These are phyloP conservation scores for Immersiella caudata DNA, from an alignment of 495 filamentous ascomycete genomes.

Conservation along the genomic window DNA sequence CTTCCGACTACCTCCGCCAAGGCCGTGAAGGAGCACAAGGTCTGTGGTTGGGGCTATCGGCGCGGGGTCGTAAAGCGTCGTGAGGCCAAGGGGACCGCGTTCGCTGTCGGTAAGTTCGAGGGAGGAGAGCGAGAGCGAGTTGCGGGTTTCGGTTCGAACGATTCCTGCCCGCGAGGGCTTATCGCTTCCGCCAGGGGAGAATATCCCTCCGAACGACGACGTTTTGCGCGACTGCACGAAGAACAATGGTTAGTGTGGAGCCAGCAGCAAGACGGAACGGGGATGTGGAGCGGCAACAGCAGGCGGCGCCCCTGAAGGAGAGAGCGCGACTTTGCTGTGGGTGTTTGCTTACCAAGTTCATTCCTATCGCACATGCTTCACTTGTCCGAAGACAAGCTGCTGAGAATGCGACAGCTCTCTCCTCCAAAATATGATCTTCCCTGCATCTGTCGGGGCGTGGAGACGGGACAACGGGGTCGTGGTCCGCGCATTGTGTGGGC, in stretches of 20 bases:
- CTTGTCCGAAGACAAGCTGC: no score
- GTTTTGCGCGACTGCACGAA: slow-evolving; percentile 9
- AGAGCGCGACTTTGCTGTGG: no score
- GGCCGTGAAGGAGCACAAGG: slow-evolving; percentile 43
- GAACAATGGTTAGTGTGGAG: neutral
- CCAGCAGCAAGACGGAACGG: neutral
- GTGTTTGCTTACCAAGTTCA: no score
- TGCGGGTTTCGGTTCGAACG: neutral
- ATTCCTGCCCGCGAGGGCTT: neutral
- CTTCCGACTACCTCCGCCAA: slow-evolving; percentile 38
- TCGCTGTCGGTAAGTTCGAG: slow-evolving; percentile 21
- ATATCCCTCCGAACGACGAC: slow-evolving; percentile 9
- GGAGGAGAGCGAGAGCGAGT: neutral
- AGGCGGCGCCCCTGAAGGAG: no score
- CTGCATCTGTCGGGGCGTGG: no score
- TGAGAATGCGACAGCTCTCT: no score
- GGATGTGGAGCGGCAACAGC: neutral
- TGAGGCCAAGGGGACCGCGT: slow-evolving; percentile 39
- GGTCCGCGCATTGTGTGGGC: no score
- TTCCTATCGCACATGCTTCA: no score
- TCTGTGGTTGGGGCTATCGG: slow-evolving; percentile 36
- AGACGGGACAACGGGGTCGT: no score
- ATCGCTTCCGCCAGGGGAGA: slow-evolving; percentile 8
- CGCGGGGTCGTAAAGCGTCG: slow-evolving; percentile 37
- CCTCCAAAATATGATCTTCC: no score